Conservation (phyloP, 2,329 filamentous ascomycete genomes). For the Hymenoscyphus fructigenus region DNA sequence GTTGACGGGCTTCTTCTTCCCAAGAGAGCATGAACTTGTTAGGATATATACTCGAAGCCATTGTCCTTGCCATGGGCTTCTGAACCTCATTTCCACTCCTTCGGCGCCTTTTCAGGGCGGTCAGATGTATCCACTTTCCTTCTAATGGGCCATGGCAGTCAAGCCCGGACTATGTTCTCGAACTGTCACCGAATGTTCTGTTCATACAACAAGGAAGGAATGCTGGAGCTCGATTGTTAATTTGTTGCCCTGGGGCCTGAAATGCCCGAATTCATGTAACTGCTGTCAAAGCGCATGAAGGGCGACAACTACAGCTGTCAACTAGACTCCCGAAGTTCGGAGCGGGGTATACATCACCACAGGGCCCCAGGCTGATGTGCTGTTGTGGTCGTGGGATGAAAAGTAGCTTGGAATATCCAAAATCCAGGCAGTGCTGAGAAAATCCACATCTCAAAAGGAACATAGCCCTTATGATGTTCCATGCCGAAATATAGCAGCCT, state of each 20-base stretch:
- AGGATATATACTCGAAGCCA: not conserved
- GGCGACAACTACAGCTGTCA: not conserved
- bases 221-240: not conserved
- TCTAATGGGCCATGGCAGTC: not conserved
- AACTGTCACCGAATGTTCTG: not conserved
- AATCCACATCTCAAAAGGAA: not conserved
- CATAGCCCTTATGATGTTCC: not conserved
- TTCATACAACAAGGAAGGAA: not conserved
- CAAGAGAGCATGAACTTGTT: not conserved
- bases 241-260: not conserved
- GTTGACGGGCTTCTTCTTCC: not conserved
- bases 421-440: not conserved
- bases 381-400: not conserved
- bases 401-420: not conserved
- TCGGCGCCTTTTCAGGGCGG: not conserved
- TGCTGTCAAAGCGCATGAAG: not conserved
- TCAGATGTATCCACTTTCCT: not conserved
- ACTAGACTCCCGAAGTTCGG: not conserved
- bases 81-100: not conserved
- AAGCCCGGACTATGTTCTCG: not conserved
- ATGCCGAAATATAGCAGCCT: not conserved
- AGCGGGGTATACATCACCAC: not conserved
- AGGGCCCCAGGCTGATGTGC: not conserved
- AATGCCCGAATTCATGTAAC: not conserved
- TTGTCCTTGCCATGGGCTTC: not conserved